Base-by-base conservation (phyloP, 176 grass and related monocot genomes). In the Aegilops bicornis region DNA sequence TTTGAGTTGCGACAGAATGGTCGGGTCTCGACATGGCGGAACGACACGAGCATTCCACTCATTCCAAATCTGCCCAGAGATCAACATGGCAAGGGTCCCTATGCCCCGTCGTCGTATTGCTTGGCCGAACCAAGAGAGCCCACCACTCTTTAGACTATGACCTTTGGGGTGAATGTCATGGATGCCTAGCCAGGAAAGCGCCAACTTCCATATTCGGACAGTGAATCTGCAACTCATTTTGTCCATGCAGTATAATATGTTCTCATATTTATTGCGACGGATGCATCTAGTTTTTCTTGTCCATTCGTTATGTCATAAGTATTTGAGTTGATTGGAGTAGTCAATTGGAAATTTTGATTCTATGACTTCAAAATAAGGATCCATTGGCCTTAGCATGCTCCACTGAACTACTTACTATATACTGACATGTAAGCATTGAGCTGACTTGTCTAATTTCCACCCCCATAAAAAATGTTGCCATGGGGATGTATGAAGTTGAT, bases 271-370 rank as follows among this genome's bases (percentile, higher is more conserved):
- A 37, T 64, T 27, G 19, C 40, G 17, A n/a, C 4, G 6, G 8
- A 5, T 10, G 27, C 58, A 83, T 78, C 9, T 47, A 35, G 2
- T 45, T 83, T 48, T 73, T 73, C 10, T 63, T 62, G 17, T 39
- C 62, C 22, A 20, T 60, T 86, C 5, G 4, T 79, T 64, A 40
- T 84, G 23, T 23, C 52, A 10, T 8, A n/a, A 72, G 33, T 66
- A 71, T 61, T 43, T 58, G 31, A 67, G 76, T 73, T 73, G 31
- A 73, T 54, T 64, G 12, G n/a, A 79, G 47, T 73, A 42, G 69
- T 64, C 37, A 8, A 20, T 72, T 58, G 25, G 29, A 14, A 83
- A 35, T 81, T 43, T 52, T 65, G 40, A 73, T 82, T 81, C n/a
- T 63, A 20, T 48, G 43, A 56, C n/a, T 69, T 62, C 33, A 48